Evolutionary conservation across 805 yeast genomes (phyloP).

Genomic region (Novakomyces olei): DNA sequence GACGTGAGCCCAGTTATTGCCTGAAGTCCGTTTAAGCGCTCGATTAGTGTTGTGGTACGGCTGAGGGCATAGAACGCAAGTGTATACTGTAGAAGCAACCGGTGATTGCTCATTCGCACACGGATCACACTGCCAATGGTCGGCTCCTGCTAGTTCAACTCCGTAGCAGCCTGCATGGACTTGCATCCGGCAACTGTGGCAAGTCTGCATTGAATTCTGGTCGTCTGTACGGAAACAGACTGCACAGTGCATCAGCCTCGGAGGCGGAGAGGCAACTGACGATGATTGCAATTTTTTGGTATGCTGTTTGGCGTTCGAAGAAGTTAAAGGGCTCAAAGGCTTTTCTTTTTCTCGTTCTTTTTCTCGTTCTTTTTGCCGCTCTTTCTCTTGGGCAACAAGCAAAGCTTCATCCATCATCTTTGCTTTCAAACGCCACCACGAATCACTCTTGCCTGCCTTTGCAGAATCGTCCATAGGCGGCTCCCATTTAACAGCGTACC

Average conservation of each 20-base stretch:
- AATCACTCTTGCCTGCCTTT: no score
- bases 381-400: constrained; percentile 35
- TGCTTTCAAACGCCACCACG: no score
- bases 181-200: constrained; percentile 43
- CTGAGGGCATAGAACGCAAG: constrained; percentile 40
- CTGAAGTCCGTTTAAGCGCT: constrained; percentile 35
- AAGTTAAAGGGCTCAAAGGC: constrained; percentile 6
- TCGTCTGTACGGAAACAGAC: constrained; percentile 29
- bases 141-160: constrained; percentile 9
- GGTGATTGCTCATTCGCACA: constrained; percentile 56
- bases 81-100: constrained; percentile 29
- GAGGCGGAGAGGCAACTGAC: constrained; percentile 1
- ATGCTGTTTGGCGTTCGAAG: constrained; percentile 9
- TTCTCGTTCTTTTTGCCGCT: constrained; percentile 33
- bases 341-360: constrained; percentile 14
- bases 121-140: constrained; percentile 57
- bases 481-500: constrained; percentile 76
- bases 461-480: constrained; percentile 54
- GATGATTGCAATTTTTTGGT: constrained; percentile 1
- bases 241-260: constrained; percentile 21
- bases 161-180: constrained; percentile 62
- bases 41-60: not conserved
- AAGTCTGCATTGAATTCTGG: constrained; percentile 25
- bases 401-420: constrained; percentile 19
- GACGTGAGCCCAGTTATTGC: constrained; percentile 59